These are phyloP conservation scores for Sporothrix humicola DNA, from an alignment of 2,329 filamentous ascomycete species.

Conservation along the genomic window DNA sequence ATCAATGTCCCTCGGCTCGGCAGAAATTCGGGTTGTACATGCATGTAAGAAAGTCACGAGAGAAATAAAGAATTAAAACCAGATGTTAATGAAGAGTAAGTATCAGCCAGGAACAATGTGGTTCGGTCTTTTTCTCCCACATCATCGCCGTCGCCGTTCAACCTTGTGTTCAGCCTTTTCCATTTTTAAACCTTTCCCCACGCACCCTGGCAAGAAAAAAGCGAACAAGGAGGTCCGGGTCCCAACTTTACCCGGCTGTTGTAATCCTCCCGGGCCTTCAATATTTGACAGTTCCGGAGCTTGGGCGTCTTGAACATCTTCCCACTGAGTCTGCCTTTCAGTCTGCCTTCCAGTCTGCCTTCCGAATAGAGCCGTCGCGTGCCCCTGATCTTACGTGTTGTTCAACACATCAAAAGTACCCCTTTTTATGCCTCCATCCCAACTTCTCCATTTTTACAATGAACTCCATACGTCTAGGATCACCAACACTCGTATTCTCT, in stretches of 20 bases:
- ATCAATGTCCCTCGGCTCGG: not conserved
- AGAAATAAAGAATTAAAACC: no score
- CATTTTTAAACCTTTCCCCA: not conserved
- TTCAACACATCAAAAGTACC: not conserved
- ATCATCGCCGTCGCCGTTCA: conserved; percentile 16
- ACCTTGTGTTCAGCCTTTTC: conserved; percentile 17
- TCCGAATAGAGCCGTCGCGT: not conserved
- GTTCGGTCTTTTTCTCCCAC: no score
- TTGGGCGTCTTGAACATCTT: not conserved
- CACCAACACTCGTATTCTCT: not conserved
- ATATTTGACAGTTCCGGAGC: not conserved
- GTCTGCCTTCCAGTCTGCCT: conserved; percentile 26
- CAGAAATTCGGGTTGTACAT: not conserved
- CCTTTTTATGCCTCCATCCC: not conserved
- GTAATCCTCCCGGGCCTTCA: not conserved
- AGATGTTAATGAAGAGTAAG: not conserved
- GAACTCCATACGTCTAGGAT: not conserved
- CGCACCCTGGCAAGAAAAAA: not conserved
- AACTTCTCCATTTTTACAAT: not conserved
- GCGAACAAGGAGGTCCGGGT: not conserved
- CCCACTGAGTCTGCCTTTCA: conserved; percentile 2
- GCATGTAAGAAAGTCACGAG: not conserved
- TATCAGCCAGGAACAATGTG: no score
- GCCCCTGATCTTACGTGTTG: not conserved
- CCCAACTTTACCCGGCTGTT: not conserved